phyloP scores from a whole-genome alignment of 2,329 filamentous ascomycete species.

The Exophiala sp. region DNA sequence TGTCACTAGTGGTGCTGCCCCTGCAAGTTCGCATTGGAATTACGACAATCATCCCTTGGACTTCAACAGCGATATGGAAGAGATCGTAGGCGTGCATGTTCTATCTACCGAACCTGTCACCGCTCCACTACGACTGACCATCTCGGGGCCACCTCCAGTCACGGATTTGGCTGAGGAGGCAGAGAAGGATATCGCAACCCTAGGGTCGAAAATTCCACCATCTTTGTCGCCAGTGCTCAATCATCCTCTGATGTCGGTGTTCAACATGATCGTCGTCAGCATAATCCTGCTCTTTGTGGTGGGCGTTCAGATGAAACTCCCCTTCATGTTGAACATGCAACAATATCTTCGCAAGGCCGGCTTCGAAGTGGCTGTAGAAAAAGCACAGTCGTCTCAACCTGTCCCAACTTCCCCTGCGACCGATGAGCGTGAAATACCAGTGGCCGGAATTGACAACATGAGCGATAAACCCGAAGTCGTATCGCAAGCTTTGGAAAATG shows the following conservation, averaged over 20 bases:
- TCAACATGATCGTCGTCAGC: conserved; percentile 19
- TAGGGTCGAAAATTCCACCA: conserved; percentile 15
- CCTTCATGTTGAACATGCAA: conserved; percentile 22
- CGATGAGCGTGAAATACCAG: conserved; percentile 8
- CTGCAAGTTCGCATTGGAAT: conserved; percentile 37
- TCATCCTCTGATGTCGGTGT: conserved; percentile 16
- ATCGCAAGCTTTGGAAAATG: conserved; percentile 13
- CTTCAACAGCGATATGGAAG: conserved; percentile 22
- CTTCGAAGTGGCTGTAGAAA: conserved; percentile 19
- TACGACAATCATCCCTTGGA: conserved; percentile 22
- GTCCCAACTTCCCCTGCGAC: not conserved
- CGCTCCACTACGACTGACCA: conserved; percentile 42
- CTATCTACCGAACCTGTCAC: conserved; percentile 49
- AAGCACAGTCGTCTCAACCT: not conserved
- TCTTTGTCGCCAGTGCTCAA: conserved; percentile 17
- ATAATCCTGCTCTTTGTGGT: conserved; percentile 20
- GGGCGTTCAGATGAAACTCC: conserved; percentile 21
- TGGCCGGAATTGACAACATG: conserved; percentile 8
- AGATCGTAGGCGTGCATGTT: conserved; percentile 64
- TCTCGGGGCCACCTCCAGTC: conserved; percentile 19
- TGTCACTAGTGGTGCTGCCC: conserved; percentile 63
- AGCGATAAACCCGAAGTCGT: conserved; percentile 7
- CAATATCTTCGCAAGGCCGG: conserved; percentile 19
- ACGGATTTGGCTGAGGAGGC: conserved; percentile 20
- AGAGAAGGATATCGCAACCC: conserved; percentile 20